phyloP scores from a whole-genome alignment of 163 green algal genomes.

The Volvox carteri region DNA sequence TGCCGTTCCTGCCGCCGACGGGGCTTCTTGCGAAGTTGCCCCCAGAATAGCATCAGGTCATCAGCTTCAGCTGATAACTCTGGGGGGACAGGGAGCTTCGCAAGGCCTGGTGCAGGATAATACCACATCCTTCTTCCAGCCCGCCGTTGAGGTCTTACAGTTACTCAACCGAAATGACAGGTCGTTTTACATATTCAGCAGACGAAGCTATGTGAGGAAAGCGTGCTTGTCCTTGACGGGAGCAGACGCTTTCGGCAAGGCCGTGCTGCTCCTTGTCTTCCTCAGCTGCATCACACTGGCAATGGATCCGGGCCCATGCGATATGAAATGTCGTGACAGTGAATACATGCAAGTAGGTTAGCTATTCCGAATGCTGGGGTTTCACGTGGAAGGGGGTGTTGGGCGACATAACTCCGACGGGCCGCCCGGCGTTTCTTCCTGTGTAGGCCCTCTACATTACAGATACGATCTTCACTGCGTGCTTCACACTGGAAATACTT shows the following conservation, averaged over 20 bases:
- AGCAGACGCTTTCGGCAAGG: background rate
- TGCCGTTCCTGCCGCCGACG: background rate
- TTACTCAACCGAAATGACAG: slow-evolving; percentile 15
- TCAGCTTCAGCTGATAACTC: background rate
- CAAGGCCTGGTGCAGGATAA: background rate
- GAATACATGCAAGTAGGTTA: background rate
- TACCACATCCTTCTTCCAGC: slow-evolving; percentile 1
- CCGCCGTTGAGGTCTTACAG: background rate
- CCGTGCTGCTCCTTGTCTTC: slow-evolving; percentile 11
- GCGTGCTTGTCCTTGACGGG: background rate
- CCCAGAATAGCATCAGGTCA: background rate
- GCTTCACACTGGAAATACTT: slow-evolving; percentile 66
- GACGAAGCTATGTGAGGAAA: background rate
- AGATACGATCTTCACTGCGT: slow-evolving; percentile 63
- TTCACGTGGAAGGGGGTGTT: too few relatives aligned
- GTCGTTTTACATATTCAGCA: slow-evolving; percentile 20
- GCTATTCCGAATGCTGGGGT: background rate
- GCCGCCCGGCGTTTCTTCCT: background rate
- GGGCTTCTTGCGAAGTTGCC: background rate
- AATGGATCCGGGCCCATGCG: slow-evolving; percentile 18
- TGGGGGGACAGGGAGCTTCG: background rate
- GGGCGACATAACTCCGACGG: too few relatives aligned
- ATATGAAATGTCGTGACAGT: background rate
- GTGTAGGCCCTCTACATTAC: background rate
- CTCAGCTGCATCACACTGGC: slow-evolving; percentile 31